These are phyloP conservation scores for Suillus alpinus DNA, from an alignment of 768 basidiomycete species.

Conservation along the genomic window DNA sequence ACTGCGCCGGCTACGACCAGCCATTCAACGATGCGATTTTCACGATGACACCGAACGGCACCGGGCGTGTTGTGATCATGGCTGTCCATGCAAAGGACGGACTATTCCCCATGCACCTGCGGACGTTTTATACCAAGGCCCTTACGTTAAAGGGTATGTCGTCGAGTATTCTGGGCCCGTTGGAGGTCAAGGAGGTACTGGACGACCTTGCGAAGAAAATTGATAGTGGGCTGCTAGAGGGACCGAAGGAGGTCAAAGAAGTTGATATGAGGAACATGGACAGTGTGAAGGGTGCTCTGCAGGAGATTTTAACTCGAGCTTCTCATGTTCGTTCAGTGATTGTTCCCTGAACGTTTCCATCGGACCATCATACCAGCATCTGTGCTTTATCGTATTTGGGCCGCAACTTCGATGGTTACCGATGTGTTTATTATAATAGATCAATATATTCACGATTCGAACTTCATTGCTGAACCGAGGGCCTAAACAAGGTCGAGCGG, in stretches of 20 bases:
- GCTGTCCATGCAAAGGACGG: conserved; percentile 33
- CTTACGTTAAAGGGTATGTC: conserved; percentile 31
- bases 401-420: neutral
- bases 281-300: conserved; percentile 19
- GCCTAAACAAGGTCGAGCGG: neutral
- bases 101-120: conserved; percentile 29
- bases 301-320: conserved; percentile 24
- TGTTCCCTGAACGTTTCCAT: conserved; percentile 13
- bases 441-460: neutral
- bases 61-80: conserved; percentile 34
- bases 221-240: conserved; percentile 24
- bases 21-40: conserved; percentile 33
- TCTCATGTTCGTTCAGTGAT: conserved; percentile 29
- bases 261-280: conserved; percentile 20
- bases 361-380: neutral
- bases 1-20: conserved; percentile 31
- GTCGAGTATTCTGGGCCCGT: conserved; percentile 22
- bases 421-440: neutral
- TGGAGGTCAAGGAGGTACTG: conserved; percentile 26
- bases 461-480: neutral
- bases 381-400: neutral
- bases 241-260: conserved; percentile 22
- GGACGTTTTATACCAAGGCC: conserved; percentile 29
- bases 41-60: conserved; percentile 30
- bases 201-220: conserved; percentile 30